phyloP scores from a whole-genome alignment of 192 early-diverging fungal genomes.

The Phycomyces nitens region DNA sequence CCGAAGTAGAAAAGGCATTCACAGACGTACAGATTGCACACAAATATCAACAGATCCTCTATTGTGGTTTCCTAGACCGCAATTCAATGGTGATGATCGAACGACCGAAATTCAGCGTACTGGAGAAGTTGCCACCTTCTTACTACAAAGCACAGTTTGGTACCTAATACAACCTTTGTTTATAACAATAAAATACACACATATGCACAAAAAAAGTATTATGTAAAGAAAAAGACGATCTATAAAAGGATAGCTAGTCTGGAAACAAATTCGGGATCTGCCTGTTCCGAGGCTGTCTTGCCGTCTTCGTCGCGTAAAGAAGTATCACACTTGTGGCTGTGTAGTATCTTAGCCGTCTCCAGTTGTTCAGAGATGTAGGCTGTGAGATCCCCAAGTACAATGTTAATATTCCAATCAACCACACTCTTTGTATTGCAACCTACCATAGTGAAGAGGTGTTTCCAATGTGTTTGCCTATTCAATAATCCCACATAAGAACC shows the following conservation, averaged over 20 bases:
- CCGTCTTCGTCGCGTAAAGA: slow-evolving; percentile 20
- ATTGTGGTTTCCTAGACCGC: slow-evolving; percentile 64
- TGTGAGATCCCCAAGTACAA: slow-evolving; percentile 4
- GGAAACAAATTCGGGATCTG: slow-evolving; percentile 11
- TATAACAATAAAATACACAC: background rate
- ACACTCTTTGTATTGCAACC: background rate
- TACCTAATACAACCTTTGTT: slow-evolving; percentile 38
- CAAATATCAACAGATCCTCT: slow-evolving; percentile 85
- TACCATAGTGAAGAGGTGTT: slow-evolving; percentile 34
- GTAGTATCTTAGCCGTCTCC: slow-evolving; percentile 16
- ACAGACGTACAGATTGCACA: slow-evolving; percentile 67
- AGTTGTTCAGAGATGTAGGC: slow-evolving; percentile 34
- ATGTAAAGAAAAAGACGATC: background rate
- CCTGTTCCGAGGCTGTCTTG: slow-evolving; percentile 25
- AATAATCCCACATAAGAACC: background rate
- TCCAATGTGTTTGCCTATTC: slow-evolving; percentile 16
- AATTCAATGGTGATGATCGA: slow-evolving; percentile 85
- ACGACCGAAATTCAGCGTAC: slow-evolving; percentile 77
- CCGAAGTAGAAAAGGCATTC: slow-evolving; percentile 36
- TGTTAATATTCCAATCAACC: too few relatives aligned
- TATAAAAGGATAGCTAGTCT: background rate
- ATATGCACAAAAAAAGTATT: slow-evolving; percentile 9
- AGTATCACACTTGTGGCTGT: slow-evolving; percentile 15
- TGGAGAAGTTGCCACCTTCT: slow-evolving; percentile 72
- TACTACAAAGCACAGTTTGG: slow-evolving; percentile 87